A percentile compares a stretch with the other conserved stretches of the same genome.
Evolutionary conservation across 768 basidiomycete species (phyloP).

Genomic region (Lactarius sp.): DNA sequence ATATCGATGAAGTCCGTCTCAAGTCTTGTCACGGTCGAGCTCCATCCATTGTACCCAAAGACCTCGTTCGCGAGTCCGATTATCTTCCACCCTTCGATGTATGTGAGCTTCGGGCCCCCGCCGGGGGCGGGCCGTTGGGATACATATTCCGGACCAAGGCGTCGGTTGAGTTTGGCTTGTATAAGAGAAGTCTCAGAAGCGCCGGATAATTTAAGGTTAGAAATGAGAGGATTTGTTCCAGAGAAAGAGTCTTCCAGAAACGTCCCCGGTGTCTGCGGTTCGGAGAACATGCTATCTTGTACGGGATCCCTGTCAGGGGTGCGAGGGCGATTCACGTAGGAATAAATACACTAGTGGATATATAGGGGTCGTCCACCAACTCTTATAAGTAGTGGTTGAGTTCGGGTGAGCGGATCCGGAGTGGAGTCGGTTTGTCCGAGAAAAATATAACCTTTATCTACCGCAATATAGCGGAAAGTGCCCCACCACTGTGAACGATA

Average conservation of each 20-base stretch:
- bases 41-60: constrained; percentile 98
- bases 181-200: constrained; percentile 60
- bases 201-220: background rate
- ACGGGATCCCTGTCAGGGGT: background rate
- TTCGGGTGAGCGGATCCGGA: too few relatives aligned
- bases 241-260: constrained; percentile 12
- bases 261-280: constrained; percentile 13
- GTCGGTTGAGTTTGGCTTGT: constrained; percentile 78
- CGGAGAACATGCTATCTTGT: constrained; percentile 17
- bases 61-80: constrained; percentile 98
- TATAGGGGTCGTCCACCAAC: background rate
- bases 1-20: constrained; percentile 77
- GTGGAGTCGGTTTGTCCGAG: too few relatives aligned
- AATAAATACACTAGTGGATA: too few relatives aligned
- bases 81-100: constrained; percentile 96
- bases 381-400: too few relatives aligned
- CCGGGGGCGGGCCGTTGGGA: constrained; percentile 85
- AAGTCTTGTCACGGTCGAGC: constrained; percentile 68
- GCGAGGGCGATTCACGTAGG: too few relatives aligned
- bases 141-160: constrained; percentile 92
- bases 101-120: constrained; percentile 82
- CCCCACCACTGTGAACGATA: too few relatives aligned
- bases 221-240: constrained; percentile 7
- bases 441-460: too few relatives aligned
- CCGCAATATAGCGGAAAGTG: too few relatives aligned